phyloP scores from a whole-genome alignment of 1,284 basidiomycete genomes.

The Porodaedalea pini region DNA sequence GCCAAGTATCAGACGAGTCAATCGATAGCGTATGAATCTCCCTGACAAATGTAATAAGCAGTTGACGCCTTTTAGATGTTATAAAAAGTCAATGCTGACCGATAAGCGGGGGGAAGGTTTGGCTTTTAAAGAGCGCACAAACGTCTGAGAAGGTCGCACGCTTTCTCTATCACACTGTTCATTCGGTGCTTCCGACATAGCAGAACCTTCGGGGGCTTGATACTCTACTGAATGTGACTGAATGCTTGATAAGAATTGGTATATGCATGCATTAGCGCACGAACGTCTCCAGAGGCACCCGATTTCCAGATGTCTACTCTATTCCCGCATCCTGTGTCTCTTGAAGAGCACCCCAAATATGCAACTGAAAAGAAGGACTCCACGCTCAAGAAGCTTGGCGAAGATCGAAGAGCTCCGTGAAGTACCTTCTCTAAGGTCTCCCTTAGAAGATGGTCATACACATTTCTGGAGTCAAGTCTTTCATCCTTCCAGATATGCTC shows the following conservation, averaged over 20 bases:
- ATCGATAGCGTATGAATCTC: slow-evolving; percentile 12
- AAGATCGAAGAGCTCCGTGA: slow-evolving; percentile 26
- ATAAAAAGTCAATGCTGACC: background rate
- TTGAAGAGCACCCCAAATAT: background rate
- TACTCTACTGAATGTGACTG: too few relatives aligned
- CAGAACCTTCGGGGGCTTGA: too few relatives aligned
- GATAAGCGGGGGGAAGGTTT: background rate
- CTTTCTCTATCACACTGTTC: too few relatives aligned
- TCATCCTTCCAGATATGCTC: slow-evolving; percentile 19
- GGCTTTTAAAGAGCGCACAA: background rate
- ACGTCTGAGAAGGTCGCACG: too few relatives aligned
- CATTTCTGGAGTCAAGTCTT: slow-evolving; percentile 27
- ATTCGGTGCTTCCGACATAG: too few relatives aligned
- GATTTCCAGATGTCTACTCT: background rate
- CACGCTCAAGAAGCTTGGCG: slow-evolving; percentile 22
- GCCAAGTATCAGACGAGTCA: background rate
- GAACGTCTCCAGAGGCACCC: background rate
- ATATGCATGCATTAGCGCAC: background rate
- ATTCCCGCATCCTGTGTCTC: background rate
- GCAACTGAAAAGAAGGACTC: slow-evolving; percentile 27
- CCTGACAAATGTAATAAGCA: slow-evolving; percentile 10
- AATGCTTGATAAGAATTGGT: background rate
- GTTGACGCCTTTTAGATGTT: slow-evolving; percentile 7
- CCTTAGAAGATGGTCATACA: slow-evolving; percentile 23
- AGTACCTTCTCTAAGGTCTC: slow-evolving; percentile 30